A percentile compares a stretch with the other conserved stretches of the same genome.
phyloP scores from a whole-genome alignment of 2,329 filamentous ascomycete genomes.

The Trichoderma sp. region DNA sequence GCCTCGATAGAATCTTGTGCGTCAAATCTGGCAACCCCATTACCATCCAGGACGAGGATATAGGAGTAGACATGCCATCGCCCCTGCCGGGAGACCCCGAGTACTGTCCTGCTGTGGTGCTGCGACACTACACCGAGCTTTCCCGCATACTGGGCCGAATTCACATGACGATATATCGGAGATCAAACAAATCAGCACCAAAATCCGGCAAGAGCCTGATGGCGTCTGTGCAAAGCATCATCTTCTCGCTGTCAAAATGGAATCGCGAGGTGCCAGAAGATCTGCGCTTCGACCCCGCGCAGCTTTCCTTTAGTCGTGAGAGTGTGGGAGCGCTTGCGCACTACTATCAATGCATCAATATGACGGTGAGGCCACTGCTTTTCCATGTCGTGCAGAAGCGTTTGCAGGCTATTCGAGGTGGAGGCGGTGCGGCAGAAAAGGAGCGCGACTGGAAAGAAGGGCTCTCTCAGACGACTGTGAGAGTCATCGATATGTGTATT shows the following conservation, averaged over 20 bases:
- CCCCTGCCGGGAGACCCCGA: conserved; percentile 44
- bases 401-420: conserved; percentile 39
- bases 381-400: conserved; percentile 58
- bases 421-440: conserved; percentile 34
- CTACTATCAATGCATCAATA: conserved; percentile 62
- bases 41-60: conserved; percentile 59
- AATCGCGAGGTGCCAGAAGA: conserved; percentile 51
- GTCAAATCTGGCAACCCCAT: conserved; percentile 60
- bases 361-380: conserved; percentile 58
- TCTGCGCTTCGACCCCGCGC: conserved; percentile 53
- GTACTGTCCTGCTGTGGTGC: conserved; percentile 51
- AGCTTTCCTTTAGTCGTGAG: conserved; percentile 52
- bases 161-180: conserved; percentile 52
- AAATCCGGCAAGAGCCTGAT: conserved; percentile 53
- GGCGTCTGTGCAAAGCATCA: conserved; percentile 55
- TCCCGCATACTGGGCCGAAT: conserved; percentile 57
- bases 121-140: conserved; percentile 57
- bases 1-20: conserved; percentile 56
- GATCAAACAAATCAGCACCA: conserved; percentile 40
- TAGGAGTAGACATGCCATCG: conserved; percentile 44
- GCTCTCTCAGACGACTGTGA: conserved; percentile 52
- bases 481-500: conserved; percentile 58
- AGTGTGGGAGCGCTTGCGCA: conserved; percentile 57
- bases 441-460: conserved; percentile 45
- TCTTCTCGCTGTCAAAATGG: conserved; percentile 55